phyloP scores from a whole-genome alignment of 306 rosid genomes.

The Sindora glabra region DNA sequence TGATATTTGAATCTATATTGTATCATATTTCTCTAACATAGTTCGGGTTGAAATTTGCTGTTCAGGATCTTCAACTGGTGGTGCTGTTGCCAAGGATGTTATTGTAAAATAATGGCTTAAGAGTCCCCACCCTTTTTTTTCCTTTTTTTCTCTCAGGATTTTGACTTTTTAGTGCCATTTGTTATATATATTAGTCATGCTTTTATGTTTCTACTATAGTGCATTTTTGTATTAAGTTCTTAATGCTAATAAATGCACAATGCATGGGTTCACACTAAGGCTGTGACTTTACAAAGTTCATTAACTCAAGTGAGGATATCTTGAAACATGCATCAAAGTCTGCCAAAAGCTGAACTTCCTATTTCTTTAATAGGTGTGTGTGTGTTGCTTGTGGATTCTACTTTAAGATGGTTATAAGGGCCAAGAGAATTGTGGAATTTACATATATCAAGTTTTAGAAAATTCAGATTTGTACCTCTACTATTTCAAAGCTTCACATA shows the following conservation, averaged over 20 bases:
- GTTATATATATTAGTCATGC: background rate
- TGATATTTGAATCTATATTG: too few relatives aligned
- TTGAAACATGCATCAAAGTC: conserved; percentile 72
- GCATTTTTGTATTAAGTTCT: conserved; percentile 3
- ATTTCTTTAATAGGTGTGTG: conserved; percentile 77
- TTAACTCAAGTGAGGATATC: conserved; percentile 67
- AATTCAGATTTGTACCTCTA: conserved; percentile 8
- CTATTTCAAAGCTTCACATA: conserved; percentile 16
- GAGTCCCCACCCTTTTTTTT: too few relatives aligned
- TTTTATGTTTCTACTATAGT: too few relatives aligned
- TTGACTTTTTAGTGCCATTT: too few relatives aligned
- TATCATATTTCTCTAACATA: too few relatives aligned
- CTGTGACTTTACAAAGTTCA: conserved; percentile 65
- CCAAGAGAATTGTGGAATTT: background rate
- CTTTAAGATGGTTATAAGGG: background rate
- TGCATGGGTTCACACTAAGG: conserved; percentile 75
- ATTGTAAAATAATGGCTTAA: too few relatives aligned
- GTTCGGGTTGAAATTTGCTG: too few relatives aligned
- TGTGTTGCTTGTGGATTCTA: conserved; percentile 5
- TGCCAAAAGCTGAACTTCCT: conserved; percentile 88
- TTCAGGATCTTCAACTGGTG: too few relatives aligned
- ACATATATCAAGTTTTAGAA: background rate
- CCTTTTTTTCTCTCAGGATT: too few relatives aligned
- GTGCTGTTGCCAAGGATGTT: too few relatives aligned
- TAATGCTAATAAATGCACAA: conserved; percentile 22